Base-by-base conservation (phyloP, 2,329 filamentous ascomycete genomes). In the Phoma herbarum region DNA sequence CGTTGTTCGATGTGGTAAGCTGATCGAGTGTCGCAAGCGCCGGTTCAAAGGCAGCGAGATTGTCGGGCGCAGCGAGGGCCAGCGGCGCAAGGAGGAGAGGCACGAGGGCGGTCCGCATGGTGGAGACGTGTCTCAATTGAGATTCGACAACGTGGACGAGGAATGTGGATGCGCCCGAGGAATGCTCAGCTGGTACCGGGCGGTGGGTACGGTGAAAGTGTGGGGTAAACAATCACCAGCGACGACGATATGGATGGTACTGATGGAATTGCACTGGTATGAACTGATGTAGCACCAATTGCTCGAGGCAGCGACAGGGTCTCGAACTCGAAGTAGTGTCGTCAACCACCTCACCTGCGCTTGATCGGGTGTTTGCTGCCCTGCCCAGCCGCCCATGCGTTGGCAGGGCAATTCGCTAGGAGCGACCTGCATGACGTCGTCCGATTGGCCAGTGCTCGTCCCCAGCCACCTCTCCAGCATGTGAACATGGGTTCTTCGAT, bases 21-120 rank as follows among this genome's bases (percentile, higher is more conserved):
- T 59, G 56, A 7, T 54, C 50, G 18, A 69, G 54, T 50, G 60
- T 62, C 43, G 64, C 62, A 48, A 73, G 61, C 35, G 73, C 71
- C 11, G 69, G 66, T 53, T 73, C 61, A 67, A 77, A 77, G 57
- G 67, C 66, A 55, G 70, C 69, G 26, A 73, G 41, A 52, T 67
- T 47, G 54, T 73, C 65, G 35, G 73, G 67, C 31, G 66, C 64
- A 8, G 74, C 74, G 44, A 71, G 57, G 23, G 67, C 69, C 44
- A 74, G 50, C 28, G 72, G 66, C 59, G 71, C 65, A 43, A 68
- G 59, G 62, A 75, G 57, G 42, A 75, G 59, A 23, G 70, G 53
- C 10, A 63, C 60, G 37, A 75, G 44, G 22, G 59, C 50, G 54
- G 63, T 59, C 47, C 70, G 71, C 75, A 77, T 77, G 60, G 35